These are phyloP conservation scores for Strobilomyces confusus DNA, from an alignment of 768 basidiomycete species.

Conservation along the genomic window DNA sequence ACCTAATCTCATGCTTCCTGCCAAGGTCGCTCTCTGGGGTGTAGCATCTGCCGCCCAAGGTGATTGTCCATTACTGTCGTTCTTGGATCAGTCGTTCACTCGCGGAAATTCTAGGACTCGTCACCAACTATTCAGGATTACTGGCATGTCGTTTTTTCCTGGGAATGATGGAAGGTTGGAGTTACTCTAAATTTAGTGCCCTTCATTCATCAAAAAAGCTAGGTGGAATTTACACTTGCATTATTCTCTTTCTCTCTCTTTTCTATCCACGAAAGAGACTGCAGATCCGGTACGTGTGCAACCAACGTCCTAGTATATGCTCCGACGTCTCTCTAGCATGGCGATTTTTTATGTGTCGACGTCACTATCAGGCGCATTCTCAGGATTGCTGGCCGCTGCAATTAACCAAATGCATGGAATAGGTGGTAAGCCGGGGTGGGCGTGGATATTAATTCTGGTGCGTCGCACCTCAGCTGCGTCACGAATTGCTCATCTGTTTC, in stretches of 20 bases:
- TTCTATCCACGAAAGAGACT: constrained; percentile 35
- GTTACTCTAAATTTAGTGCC: not conserved
- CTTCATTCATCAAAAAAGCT: constrained; percentile 3
- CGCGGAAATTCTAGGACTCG: constrained; percentile 36
- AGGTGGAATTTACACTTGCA: constrained; percentile 56
- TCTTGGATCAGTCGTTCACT: not conserved
- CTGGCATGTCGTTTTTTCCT: constrained; percentile 24
- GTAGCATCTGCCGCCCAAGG: not conserved
- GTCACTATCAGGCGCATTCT: constrained; percentile 56
- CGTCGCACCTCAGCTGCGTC: not conserved
- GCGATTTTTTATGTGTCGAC: constrained; percentile 38
- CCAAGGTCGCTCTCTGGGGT: not conserved
- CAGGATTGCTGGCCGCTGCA: constrained; percentile 39
- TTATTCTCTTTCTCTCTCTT: constrained; percentile 53
- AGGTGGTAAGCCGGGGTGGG: not conserved
- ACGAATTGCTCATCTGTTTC: not conserved
- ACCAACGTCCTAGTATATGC: not conserved
- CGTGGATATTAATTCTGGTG: constrained; percentile 43
- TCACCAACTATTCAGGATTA: constrained; percentile 48
- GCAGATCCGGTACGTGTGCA: constrained; percentile 18
- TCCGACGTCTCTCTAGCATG: constrained; percentile 24
- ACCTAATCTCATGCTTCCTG: constrained; percentile 1
- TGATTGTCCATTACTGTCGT: too few species aligned
- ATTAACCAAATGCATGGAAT: not conserved
- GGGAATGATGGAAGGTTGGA: constrained; percentile 52